These are phyloP conservation scores for Peziza echinospora DNA, from an alignment of 495 filamentous ascomycete genomes.

Conservation along the genomic window DNA sequence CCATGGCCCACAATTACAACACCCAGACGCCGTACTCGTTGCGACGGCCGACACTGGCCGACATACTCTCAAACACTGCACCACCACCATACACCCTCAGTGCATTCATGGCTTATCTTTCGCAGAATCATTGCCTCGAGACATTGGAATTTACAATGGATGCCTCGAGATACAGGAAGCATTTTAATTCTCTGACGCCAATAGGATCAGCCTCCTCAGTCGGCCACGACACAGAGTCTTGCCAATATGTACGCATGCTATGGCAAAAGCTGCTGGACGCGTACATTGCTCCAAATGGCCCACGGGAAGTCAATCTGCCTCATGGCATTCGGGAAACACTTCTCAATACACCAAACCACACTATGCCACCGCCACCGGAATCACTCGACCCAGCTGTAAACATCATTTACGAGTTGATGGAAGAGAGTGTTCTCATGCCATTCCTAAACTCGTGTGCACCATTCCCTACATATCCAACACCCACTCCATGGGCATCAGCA, in stretches of 20 bases:
- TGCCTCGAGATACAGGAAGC: slow-evolving; percentile 66
- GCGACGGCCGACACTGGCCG: slow-evolving; percentile 59
- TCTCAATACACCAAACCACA: slow-evolving; percentile 36
- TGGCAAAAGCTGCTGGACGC: slow-evolving; percentile 45
- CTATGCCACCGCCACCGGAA: slow-evolving; percentile 53
- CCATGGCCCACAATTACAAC: not conserved
- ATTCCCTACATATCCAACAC: slow-evolving; percentile 19
- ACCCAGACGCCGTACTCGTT: slow-evolving; percentile 40
- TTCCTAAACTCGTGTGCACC: slow-evolving; percentile 41
- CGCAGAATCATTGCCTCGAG: slow-evolving; percentile 93
- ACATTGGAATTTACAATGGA: slow-evolving; percentile 96
- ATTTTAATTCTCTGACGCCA: slow-evolving; percentile 36
- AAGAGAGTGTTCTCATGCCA: slow-evolving; percentile 73
- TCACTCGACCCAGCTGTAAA: slow-evolving; percentile 70
- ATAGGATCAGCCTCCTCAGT: slow-evolving; percentile 23
- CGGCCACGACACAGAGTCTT: slow-evolving; percentile 32
- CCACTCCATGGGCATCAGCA: slow-evolving; percentile 16
- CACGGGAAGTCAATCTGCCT: slow-evolving; percentile 83
- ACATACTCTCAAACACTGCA: slow-evolving; percentile 71
- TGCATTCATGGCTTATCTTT: slow-evolving; percentile 93
- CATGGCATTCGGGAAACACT: slow-evolving; percentile 63
- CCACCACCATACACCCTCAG: slow-evolving; percentile 77
- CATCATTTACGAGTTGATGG: slow-evolving; percentile 89
- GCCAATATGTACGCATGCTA: slow-evolving; percentile 51
- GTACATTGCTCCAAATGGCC: slow-evolving; percentile 60